phyloP scores from a whole-genome alignment of 2,329 filamentous ascomycete genomes.

The Ciborinia camelliae region DNA sequence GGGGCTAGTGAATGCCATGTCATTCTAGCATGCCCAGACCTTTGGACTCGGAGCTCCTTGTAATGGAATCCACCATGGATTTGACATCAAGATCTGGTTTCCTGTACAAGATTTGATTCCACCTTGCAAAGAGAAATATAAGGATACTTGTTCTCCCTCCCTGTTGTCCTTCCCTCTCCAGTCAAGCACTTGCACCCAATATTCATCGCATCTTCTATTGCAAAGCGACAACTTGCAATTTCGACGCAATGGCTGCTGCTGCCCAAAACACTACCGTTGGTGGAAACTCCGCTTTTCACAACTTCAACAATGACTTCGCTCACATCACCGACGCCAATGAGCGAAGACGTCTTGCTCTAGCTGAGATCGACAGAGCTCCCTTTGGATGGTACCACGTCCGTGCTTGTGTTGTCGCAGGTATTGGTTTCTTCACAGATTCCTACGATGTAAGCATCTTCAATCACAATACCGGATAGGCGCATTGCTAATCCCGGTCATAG shows the following conservation, averaged over 20 bases:
- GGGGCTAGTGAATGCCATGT: neutral
- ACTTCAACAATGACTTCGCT: constrained; percentile 72
- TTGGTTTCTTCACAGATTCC: constrained; percentile 86
- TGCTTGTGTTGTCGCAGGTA: constrained; percentile 71
- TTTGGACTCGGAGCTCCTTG: constrained; percentile 18
- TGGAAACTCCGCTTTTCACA: constrained; percentile 69
- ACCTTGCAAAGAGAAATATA: constrained; percentile 6
- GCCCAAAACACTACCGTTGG: constrained; percentile 70
- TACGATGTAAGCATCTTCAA: constrained; percentile 66
- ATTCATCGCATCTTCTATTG: neutral
- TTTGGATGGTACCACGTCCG: constrained; percentile 80
- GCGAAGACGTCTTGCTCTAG: constrained; percentile 73
- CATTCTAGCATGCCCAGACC: constrained; percentile 11
- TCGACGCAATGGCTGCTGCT: constrained; percentile 44
- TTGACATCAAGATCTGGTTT: neutral
- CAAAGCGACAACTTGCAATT: neutral
- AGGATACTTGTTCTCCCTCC: constrained; percentile 8
- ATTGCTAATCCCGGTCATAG: constrained; percentile 28
- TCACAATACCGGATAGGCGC: constrained; percentile 38
- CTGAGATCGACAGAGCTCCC: constrained; percentile 75
- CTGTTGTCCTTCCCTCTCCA: neutral
- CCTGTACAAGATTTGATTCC: neutral
- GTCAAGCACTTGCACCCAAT: constrained; percentile 24
- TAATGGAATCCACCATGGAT: neutral
- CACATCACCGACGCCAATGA: constrained; percentile 69